A percentile compares a stretch with the other conserved stretches of the same genome.
These are phyloP conservation scores for Tuber indicum DNA, from an alignment of 495 filamentous ascomycete genomes.

Conservation along the genomic window DNA sequence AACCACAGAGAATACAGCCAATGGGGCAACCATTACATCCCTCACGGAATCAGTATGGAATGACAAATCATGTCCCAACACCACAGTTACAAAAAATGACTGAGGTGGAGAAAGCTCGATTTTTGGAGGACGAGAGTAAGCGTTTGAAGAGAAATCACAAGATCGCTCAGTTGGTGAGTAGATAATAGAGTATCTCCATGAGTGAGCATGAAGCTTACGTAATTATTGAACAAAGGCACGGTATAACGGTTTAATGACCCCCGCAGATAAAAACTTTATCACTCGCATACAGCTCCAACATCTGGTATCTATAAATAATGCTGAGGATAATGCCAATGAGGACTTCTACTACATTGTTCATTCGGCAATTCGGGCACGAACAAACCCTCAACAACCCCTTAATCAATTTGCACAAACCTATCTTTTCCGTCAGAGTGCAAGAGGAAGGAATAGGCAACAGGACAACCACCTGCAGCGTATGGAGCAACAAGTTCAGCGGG, in stretches of 20 bases:
- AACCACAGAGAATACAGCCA: slow-evolving; percentile 63
- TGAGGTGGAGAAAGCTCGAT: slow-evolving; percentile 58
- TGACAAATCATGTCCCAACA: slow-evolving; percentile 94
- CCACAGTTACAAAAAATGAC: slow-evolving; percentile 50
- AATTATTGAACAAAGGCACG: slow-evolving; percentile 51
- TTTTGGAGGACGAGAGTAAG: slow-evolving; percentile 83
- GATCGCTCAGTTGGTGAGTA: slow-evolving; percentile 64
- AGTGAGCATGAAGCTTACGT: neutral
- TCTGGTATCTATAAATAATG: slow-evolving; percentile 54
- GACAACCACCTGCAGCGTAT: slow-evolving; percentile 98
- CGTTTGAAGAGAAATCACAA: slow-evolving; percentile 97
- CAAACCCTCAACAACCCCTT: slow-evolving; percentile 81
- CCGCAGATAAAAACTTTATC: slow-evolving; percentile 98
- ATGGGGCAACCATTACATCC: slow-evolving; percentile 72
- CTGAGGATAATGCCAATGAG: slow-evolving; percentile 64
- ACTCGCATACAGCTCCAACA: slow-evolving; percentile 96
- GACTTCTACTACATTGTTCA: slow-evolving; percentile 99
- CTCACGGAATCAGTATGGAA: slow-evolving; percentile 87
- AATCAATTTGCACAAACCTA: slow-evolving; percentile 98
- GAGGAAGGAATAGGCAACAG: slow-evolving; percentile 52
- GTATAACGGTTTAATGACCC: slow-evolving; percentile 97
- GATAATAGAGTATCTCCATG: neutral
- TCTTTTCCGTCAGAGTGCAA: slow-evolving; percentile 67
- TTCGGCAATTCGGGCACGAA: slow-evolving; percentile 81
- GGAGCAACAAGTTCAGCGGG: slow-evolving; percentile 97